Evolutionary conservation across 768 basidiomycete species (phyloP).

Genomic region (Lactarius psammicola): DNA sequence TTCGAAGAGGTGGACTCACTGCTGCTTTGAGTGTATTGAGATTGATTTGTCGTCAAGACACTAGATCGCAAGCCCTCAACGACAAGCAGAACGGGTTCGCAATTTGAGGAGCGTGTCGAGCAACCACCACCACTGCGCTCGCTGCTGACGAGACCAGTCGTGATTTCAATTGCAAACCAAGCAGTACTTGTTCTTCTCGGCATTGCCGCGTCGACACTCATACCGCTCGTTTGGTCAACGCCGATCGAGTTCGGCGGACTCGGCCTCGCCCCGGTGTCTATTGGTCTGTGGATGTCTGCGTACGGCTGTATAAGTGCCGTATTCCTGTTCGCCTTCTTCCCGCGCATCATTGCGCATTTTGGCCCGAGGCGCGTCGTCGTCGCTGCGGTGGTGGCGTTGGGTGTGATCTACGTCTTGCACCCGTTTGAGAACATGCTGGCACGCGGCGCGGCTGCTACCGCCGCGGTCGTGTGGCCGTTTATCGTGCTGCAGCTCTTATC

Average conservation of each 20-base stretch:
- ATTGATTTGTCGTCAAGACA: too few relatives aligned
- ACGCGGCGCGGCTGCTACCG: not conserved
- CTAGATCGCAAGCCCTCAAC: not conserved
- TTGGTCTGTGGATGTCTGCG: not conserved
- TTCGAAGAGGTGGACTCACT: too few relatives aligned
- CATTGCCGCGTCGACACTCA: not conserved
- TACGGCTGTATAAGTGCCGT: not conserved
- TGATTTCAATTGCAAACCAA: not conserved
- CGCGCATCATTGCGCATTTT: not conserved
- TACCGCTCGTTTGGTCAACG: not conserved
- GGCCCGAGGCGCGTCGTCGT: not conserved
- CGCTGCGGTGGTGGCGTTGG: not conserved
- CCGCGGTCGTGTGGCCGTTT: not conserved
- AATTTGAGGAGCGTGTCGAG: too few relatives aligned
- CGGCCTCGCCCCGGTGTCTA: not conserved
- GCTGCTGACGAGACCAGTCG: not conserved
- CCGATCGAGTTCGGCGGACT: not conserved
- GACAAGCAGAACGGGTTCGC: not conserved
- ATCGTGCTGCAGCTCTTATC: not conserved
- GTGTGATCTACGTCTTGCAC: constrained; percentile 26
- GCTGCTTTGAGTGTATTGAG: too few relatives aligned
- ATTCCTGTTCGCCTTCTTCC: not conserved
- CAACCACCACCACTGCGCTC: not conserved
- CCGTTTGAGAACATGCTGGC: constrained; percentile 25
- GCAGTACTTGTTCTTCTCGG: not conserved